Conservation (phyloP, 257 asterid genomes). For the Voacanga thouarsii region DNA sequence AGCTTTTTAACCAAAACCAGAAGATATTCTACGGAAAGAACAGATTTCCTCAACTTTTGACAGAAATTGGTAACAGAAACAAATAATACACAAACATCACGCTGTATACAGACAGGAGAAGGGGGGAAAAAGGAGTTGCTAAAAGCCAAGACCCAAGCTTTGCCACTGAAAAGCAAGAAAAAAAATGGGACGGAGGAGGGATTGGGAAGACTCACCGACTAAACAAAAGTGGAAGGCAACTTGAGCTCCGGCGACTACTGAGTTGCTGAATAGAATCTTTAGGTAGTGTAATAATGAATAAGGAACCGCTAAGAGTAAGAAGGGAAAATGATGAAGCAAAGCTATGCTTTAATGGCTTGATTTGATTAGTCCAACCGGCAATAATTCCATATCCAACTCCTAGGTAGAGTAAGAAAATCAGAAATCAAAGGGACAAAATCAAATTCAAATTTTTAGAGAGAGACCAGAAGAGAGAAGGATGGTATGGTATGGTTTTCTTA, state of each 20-base stretch:
- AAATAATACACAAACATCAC: background rate
- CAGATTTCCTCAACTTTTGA: background rate
- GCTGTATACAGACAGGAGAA: background rate
- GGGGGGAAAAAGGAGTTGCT: background rate
- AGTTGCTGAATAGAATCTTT: background rate
- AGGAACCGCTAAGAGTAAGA: background rate
- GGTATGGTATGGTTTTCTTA: background rate
- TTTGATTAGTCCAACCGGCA: background rate
- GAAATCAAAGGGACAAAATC: background rate
- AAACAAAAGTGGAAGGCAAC: background rate
- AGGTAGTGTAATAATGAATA: background rate
- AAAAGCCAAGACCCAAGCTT: background rate
- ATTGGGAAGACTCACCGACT: background rate
- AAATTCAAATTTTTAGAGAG: background rate
- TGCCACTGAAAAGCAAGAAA: background rate
- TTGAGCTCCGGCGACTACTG: background rate
- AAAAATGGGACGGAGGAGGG: background rate
- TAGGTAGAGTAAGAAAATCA: background rate
- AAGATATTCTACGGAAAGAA: background rate
- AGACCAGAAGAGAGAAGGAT: no score
- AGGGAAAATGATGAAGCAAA: background rate
- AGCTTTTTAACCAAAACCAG: background rate
- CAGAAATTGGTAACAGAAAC: background rate
- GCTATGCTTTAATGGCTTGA: background rate
- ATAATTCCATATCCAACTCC: background rate